Conservation (phyloP, 2,329 filamentous ascomycete species). For the Boeremia lycopersici region DNA sequence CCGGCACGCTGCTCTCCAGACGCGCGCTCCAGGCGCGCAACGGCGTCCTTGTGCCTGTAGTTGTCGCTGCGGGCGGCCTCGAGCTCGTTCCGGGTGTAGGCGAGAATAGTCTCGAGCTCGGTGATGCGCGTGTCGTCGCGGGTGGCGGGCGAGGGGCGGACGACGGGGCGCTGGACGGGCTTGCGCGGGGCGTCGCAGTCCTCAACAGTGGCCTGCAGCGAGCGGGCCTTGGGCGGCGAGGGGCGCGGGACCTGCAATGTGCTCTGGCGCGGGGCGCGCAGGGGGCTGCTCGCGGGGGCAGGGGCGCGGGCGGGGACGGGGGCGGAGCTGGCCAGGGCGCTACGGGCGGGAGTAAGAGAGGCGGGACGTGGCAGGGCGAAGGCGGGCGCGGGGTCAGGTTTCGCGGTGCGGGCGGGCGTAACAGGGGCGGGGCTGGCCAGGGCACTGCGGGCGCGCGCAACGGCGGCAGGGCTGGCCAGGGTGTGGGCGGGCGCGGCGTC, state of each 20-base stretch:
- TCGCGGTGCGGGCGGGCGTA: neutral
- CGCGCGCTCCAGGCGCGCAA: conserved; percentile 23
- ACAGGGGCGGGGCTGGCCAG: neutral
- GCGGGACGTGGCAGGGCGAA: too few relatives aligned
- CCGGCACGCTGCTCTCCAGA: conserved; percentile 22
- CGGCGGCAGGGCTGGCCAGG: neutral
- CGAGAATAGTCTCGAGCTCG: conserved; percentile 43
- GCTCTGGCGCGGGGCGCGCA: conserved; percentile 31
- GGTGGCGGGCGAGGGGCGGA: conserved; percentile 30
- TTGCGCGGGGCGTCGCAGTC: conserved; percentile 47
- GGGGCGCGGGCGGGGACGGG: conserved; percentile 43
- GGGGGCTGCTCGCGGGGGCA: conserved; percentile 32
- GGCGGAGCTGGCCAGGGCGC: conserved; percentile 28
- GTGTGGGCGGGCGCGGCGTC: conserved; percentile 40
- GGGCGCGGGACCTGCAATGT: conserved; percentile 36
- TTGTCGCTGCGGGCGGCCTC: conserved; percentile 36
- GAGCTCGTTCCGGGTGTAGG: conserved; percentile 42
- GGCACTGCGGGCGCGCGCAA: too few relatives aligned
- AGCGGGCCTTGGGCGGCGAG: conserved; percentile 36
- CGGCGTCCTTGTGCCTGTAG: conserved; percentile 38
- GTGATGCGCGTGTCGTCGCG: conserved; percentile 36
- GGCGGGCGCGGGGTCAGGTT: too few relatives aligned
- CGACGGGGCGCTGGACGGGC: conserved; percentile 43
- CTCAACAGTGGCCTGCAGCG: conserved; percentile 45
- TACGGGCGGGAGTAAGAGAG: too few relatives aligned